These are phyloP conservation scores for Flammula alnicola DNA, from an alignment of 1,284 basidiomycete genomes.

Conservation along the genomic window DNA sequence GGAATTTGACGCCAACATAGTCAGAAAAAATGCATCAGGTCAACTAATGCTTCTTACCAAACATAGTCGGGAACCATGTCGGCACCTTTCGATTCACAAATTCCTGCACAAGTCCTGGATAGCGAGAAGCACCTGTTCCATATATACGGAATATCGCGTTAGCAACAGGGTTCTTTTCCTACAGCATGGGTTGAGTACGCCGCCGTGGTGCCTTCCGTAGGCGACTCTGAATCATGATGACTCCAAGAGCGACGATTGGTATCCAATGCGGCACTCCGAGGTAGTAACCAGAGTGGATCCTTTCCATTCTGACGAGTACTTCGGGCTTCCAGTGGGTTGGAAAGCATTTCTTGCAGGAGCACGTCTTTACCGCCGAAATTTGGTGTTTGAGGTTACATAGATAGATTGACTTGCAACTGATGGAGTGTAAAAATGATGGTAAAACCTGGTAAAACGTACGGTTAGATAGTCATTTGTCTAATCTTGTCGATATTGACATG, in stretches of 20 bases:
- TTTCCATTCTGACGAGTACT: not conserved
- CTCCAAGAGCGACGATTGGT: not conserved
- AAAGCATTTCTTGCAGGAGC: not conserved
- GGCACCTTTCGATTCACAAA: too few relatives aligned
- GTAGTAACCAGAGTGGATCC: conserved; percentile 1
- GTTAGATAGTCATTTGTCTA: conserved; percentile 1
- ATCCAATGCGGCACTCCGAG: not conserved
- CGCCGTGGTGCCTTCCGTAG: not conserved
- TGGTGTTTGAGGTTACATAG: conserved; percentile 10
- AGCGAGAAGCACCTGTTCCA: too few relatives aligned
- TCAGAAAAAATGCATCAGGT: too few relatives aligned
- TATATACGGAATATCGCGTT: too few relatives aligned
- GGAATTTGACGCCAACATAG: too few relatives aligned
- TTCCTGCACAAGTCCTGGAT: too few relatives aligned
- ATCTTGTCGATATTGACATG: conserved; percentile 2
- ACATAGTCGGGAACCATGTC: too few relatives aligned
- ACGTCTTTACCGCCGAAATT: not conserved
- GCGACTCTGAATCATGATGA: not conserved
- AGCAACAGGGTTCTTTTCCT: too few relatives aligned
- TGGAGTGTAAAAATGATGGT: too few relatives aligned
- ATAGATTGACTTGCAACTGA: conserved; percentile 6
- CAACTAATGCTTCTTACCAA: too few relatives aligned
- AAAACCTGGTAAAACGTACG: not conserved
- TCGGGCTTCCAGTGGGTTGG: not conserved
- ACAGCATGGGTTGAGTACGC: too few relatives aligned